Evolutionary conservation across 768 basidiomycete genomes (phyloP).

Genomic region (Steccherinum ochraceum): DNA sequence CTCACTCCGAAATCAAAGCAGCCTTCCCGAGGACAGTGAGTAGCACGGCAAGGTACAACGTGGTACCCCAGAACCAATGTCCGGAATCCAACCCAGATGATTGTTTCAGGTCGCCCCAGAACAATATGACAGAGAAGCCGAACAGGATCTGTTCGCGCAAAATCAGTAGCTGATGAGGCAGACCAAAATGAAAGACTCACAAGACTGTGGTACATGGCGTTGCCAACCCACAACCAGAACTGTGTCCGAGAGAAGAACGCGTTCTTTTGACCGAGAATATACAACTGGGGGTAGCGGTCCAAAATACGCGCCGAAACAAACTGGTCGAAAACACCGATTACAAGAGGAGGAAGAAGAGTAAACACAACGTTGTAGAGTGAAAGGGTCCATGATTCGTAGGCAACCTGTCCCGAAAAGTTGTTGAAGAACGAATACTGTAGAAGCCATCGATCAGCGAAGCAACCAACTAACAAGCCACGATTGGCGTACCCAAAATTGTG

Average conservation of each 20-base stretch:
- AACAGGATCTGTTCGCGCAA: slow-evolving; percentile 59
- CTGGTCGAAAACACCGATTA: slow-evolving; percentile 97
- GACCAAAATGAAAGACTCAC: slow-evolving; percentile 35
- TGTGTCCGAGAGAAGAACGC: slow-evolving; percentile 86
- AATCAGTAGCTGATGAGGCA: neutral
- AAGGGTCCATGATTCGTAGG: slow-evolving; percentile 98
- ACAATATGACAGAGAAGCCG: slow-evolving; percentile 82
- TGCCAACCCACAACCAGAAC: slow-evolving; percentile 89
- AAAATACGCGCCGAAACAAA: slow-evolving; percentile 96
- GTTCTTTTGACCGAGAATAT: slow-evolving; percentile 90
- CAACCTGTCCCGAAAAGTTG: slow-evolving; percentile 98
- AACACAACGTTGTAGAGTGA: slow-evolving; percentile 96
- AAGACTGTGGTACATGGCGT: slow-evolving; percentile 86
- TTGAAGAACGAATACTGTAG: slow-evolving; percentile 95
- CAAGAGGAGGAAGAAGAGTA: slow-evolving; percentile 91
- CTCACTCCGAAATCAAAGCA: slow-evolving; percentile 94
- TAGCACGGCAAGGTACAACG: slow-evolving; percentile 88
- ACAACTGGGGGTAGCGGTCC: slow-evolving; percentile 95
- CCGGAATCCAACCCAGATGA: slow-evolving; percentile 78
- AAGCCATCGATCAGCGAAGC: slow-evolving; percentile 1
- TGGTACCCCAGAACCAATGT: slow-evolving; percentile 99
- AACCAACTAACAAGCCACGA: neutral
- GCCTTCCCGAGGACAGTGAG: slow-evolving; percentile 97
- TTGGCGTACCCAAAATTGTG: slow-evolving; percentile 86
- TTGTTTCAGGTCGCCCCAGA: slow-evolving; percentile 89